Base-by-base conservation (phyloP, 2,329 filamentous ascomycete genomes). In the Hymenoscyphus repandus region DNA sequence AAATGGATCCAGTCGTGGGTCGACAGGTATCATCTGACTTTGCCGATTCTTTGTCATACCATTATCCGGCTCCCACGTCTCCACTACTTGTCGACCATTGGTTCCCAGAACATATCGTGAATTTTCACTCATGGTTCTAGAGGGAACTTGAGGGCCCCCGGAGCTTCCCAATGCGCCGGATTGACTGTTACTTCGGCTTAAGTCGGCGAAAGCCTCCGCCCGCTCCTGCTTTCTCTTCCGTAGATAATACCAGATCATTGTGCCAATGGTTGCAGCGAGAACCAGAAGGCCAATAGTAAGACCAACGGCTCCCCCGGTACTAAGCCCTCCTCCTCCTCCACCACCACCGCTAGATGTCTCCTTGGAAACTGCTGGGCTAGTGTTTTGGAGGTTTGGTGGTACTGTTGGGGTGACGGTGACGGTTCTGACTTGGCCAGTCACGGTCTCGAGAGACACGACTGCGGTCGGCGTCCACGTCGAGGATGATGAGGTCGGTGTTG, bases 1-100 rank as follows among this genome's bases (percentile, higher is more conserved):
- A 54, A 78, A 82, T 0, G 81, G 81, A 59, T 85, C 78, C 70
- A 85, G 76, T 40, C 82, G 74, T 31, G 82, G 82, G 61, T 85
- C 82, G 48, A 83, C 75, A 7, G 79, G 77, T 71, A 79, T 75
- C 47, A 83, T 64, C 63, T 76, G 78, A 55, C 73, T 78, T 50
- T 76, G 74, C 50, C 78, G 74, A 37, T 57, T 54, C 12, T 56
- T 59, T 0, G 57, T 49, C 22, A 45, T 45, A 31, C 57, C 52
- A 31, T 41, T 42, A 10, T 57, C 58, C 1, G 48, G 43, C 39
- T 68, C 64, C 64, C 63, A 68, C 9, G 55, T 55, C 44, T 66
- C 65, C 2, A 67, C 58, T 0, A 67, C 63, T 41, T 60, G 55
- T 33, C 58, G 57, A 3, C 66, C 66, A 58, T 68, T 64, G 0